phyloP scores from a whole-genome alignment of 2,329 filamentous ascomycete species.

The Sclerotinia minor region DNA sequence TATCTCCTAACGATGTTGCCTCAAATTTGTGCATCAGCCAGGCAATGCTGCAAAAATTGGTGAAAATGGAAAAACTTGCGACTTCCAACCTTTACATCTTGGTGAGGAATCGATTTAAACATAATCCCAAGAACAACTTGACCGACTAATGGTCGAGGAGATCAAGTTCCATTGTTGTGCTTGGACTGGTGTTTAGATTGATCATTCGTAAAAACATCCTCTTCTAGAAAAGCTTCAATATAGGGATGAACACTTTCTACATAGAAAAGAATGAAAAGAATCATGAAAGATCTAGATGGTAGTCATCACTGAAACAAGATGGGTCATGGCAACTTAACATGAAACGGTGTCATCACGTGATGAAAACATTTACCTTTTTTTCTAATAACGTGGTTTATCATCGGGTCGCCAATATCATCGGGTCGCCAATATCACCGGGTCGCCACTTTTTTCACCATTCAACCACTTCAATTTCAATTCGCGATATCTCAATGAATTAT shows the following conservation, averaged over 20 bases:
- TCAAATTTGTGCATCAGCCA: neutral
- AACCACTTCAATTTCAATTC: no score
- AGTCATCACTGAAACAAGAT: neutral
- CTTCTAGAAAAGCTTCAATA: neutral
- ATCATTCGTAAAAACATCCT: neutral
- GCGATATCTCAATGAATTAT: no score
- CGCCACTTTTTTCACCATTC: no score
- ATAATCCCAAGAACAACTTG: conserved; percentile 3
- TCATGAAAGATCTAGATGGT: neutral
- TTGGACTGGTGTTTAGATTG: neutral
- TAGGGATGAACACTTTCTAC: neutral
- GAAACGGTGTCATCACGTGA: neutral
- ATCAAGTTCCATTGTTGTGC: neutral
- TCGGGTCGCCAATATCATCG: no score
- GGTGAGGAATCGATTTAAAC: neutral
- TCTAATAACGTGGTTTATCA: no score
- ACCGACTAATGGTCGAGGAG: neutral
- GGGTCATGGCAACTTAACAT: neutral
- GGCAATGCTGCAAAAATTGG: neutral
- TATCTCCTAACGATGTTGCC: no score
- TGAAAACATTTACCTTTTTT: neutral
- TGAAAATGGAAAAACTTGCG: neutral
- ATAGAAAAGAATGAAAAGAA: conserved; percentile 2
- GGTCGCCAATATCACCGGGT: no score
- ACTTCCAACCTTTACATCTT: neutral